Conservation (phyloP, 1,139 yeast species). For the Zygotorulaspora mrakii region DNA sequence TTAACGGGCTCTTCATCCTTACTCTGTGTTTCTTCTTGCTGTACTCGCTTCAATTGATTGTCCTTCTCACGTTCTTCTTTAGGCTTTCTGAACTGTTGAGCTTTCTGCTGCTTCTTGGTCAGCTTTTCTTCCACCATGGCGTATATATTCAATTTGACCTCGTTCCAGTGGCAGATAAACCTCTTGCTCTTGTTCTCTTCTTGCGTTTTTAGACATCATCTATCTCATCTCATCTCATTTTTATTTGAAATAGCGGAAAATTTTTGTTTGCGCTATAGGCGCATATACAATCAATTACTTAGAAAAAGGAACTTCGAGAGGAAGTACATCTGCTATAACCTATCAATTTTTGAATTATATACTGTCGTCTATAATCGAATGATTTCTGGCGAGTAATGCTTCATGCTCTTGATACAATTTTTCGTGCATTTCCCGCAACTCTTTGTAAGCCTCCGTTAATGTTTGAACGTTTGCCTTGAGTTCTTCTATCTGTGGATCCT, state of each 20-base stretch:
- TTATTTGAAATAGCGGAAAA: slow-evolving; percentile 1
- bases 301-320: no score
- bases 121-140: slow-evolving; percentile 40
- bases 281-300: no score
- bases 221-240: slow-evolving; percentile 10
- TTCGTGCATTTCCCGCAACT: slow-evolving; percentile 58
- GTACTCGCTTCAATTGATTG: slow-evolving; percentile 28
- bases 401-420: slow-evolving; percentile 54
- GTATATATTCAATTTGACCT: slow-evolving; percentile 3
- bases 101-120: slow-evolving; percentile 77
- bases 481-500: slow-evolving; percentile 35
- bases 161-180: neutral
- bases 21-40: slow-evolving; percentile 27
- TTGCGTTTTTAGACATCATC: slow-evolving; percentile 5
- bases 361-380: neutral
- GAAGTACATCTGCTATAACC: no score
- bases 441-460: slow-evolving; percentile 55
- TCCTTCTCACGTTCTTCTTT: slow-evolving; percentile 35
- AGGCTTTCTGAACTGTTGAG: slow-evolving; percentile 53
- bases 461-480: slow-evolving; percentile 47
- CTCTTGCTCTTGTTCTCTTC: no score
- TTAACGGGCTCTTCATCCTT: slow-evolving; percentile 40
- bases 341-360: neutral
- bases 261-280: no score
- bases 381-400: slow-evolving; percentile 34